Conservation (phyloP, 495 filamentous ascomycete species). For the Lepidopterella palustris region DNA sequence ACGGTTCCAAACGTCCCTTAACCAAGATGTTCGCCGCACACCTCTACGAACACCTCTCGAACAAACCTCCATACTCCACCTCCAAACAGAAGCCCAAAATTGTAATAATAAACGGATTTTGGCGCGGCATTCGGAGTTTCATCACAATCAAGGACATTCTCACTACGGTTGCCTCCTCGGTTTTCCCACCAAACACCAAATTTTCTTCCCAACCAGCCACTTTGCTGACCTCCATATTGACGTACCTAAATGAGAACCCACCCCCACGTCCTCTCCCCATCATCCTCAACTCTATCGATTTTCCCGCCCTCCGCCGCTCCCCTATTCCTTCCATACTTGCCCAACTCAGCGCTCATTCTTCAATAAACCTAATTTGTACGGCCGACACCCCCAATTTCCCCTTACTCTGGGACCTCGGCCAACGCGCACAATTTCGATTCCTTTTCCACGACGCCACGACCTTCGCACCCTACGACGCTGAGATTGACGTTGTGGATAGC, state of each 20-base stretch:
- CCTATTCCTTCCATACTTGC: slow-evolving; percentile 66
- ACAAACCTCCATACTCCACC: slow-evolving; percentile 22
- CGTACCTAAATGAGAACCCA: slow-evolving; percentile 47
- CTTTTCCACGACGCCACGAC: slow-evolving; percentile 93
- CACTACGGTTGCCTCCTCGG: slow-evolving; percentile 58
- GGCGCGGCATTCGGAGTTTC: slow-evolving; percentile 52
- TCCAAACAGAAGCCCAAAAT: slow-evolving; percentile 48
- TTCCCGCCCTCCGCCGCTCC: slow-evolving; percentile 63
- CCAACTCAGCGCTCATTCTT: slow-evolving; percentile 65
- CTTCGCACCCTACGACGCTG: slow-evolving; percentile 63
- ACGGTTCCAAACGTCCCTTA: slow-evolving; percentile 76
- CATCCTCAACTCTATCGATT: slow-evolving; percentile 82
- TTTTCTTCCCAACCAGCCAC: slow-evolving; percentile 58
- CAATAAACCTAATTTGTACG: slow-evolving; percentile 69
- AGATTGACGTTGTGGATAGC: slow-evolving; percentile 76
- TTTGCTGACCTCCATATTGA: slow-evolving; percentile 57
- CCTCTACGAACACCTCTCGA: slow-evolving; percentile 47
- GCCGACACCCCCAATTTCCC: slow-evolving; percentile 82
- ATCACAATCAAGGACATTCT: slow-evolving; percentile 70
- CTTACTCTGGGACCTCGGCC: slow-evolving; percentile 80
- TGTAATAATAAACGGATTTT: slow-evolving; percentile 84
- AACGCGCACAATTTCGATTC: slow-evolving; percentile 73
- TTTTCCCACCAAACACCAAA: slow-evolving; percentile 53
- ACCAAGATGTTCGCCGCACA: slow-evolving; percentile 71
- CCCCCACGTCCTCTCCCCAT: slow-evolving; percentile 50